phyloP scores from a whole-genome alignment of 2,329 filamentous ascomycete genomes.

The Arthrobotrys sinensis region DNA sequence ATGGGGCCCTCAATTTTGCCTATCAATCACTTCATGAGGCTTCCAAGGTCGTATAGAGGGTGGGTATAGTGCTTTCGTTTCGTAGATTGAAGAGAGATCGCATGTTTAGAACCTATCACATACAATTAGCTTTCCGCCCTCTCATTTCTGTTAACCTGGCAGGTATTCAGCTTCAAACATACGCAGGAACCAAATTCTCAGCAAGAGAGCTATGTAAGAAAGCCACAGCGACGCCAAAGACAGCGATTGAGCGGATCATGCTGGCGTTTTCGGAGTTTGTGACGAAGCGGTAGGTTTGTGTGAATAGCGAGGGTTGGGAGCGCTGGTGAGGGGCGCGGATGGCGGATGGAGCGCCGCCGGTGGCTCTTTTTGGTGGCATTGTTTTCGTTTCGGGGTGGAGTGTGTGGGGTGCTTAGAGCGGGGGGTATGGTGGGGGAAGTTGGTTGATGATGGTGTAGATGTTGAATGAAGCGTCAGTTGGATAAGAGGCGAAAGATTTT shows the following conservation, averaged over 20 bases:
- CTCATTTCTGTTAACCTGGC: background rate
- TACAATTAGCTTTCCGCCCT: background rate
- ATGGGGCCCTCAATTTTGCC: background rate
- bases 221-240: constrained; percentile 49
- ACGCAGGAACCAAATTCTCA: constrained; percentile 55
- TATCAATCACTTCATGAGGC: background rate
- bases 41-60: background rate
- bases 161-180: constrained; percentile 4
- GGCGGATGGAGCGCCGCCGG: constrained; percentile 36
- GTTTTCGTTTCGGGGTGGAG: background rate
- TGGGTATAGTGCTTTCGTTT: background rate
- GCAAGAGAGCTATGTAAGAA: constrained; percentile 54
- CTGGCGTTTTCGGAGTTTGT: constrained; percentile 53
- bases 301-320: constrained; percentile 44
- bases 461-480: background rate
- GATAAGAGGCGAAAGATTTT: constrained; percentile 17
- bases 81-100: background rate
- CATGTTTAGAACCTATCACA: background rate
- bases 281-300: constrained; percentile 54
- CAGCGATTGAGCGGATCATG: constrained; percentile 42
- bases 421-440: constrained; percentile 5
- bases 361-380: constrained; percentile 47
- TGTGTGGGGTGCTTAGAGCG: constrained; percentile 1
- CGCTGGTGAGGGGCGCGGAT: constrained; percentile 40
- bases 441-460: background rate